A percentile compares a stretch with the other conserved stretches of the same genome.
Conservation (phyloP, 2,329 filamentous ascomycete genomes). For the Hymenoscyphus salicellus region DNA sequence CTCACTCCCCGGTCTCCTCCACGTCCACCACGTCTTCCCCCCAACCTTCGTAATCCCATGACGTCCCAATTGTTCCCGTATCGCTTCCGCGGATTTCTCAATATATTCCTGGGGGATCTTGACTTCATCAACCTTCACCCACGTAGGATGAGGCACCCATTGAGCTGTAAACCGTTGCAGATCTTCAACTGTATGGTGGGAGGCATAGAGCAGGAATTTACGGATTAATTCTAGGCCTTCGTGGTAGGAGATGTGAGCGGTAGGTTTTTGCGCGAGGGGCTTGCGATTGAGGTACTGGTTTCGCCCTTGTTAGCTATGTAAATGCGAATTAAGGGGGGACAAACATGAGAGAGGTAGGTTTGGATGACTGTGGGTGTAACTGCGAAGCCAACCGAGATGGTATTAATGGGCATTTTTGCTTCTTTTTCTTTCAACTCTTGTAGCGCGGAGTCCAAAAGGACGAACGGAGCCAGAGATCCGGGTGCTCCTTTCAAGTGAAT, state of each 20-base stretch:
- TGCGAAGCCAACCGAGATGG: conserved; percentile 75
- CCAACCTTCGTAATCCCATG: conserved; percentile 74
- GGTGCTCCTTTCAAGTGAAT: not conserved
- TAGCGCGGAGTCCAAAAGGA: not conserved
- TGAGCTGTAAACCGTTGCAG: conserved; percentile 87
- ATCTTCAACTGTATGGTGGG: conserved; percentile 88
- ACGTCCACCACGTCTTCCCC: conserved; percentile 85
- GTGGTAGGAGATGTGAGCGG: conserved; percentile 88
- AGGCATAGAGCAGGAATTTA: conserved; percentile 78
- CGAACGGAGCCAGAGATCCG: not conserved
- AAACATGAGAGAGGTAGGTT: conserved; percentile 82
- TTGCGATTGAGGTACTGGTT: conserved; percentile 77
- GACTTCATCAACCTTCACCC: conserved; percentile 75
- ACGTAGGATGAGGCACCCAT: conserved; percentile 85
- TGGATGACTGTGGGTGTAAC: conserved; percentile 85
- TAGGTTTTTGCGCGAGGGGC: conserved; percentile 72
- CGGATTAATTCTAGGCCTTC: conserved; percentile 86
- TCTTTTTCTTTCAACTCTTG: conserved; percentile 4
- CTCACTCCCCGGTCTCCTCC: conserved; percentile 64
- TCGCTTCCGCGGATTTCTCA: conserved; percentile 59
- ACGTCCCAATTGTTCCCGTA: conserved; percentile 73
- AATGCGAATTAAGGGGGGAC: conserved; percentile 33
- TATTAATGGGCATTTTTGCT: conserved; percentile 57
- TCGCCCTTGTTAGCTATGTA: conserved; percentile 11
- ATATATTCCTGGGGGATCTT: conserved; percentile 63